Conservation (phyloP, 1,284 basidiomycete genomes). For the Lentinula novae-zelandiae region DNA sequence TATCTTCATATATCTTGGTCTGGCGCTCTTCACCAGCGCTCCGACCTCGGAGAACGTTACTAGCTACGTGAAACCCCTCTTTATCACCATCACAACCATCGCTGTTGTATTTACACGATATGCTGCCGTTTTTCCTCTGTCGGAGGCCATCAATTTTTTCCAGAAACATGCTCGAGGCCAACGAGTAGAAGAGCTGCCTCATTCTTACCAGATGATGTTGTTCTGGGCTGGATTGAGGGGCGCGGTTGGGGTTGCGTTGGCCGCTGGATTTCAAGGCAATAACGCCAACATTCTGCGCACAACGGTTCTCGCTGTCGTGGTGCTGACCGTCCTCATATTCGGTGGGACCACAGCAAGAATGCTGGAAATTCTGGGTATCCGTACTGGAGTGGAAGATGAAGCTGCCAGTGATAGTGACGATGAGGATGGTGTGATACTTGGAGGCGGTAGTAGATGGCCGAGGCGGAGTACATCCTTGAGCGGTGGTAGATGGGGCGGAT, state of each 20-base stretch:
- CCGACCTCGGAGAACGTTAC: slow-evolving; percentile 69
- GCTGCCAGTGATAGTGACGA: slow-evolving; percentile 80
- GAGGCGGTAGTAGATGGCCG: slow-evolving; percentile 22
- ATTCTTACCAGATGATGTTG: slow-evolving; percentile 97
- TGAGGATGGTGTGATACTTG: slow-evolving; percentile 44
- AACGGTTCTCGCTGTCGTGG: slow-evolving; percentile 94
- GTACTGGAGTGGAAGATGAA: slow-evolving; percentile 94
- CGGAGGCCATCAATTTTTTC: slow-evolving; percentile 92
- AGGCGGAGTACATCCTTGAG: slow-evolving; percentile 15
- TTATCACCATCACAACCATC: slow-evolving; percentile 87
- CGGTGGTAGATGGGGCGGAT: slow-evolving; percentile 37
- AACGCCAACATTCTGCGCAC: slow-evolving; percentile 90
- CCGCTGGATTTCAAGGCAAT: slow-evolving; percentile 90
- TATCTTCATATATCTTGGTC: slow-evolving; percentile 98
- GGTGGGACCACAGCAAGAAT: slow-evolving; percentile 96
- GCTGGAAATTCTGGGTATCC: slow-evolving; percentile 96
- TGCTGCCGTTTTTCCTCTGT: slow-evolving; percentile 95
- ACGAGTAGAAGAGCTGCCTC: slow-evolving; percentile 83
- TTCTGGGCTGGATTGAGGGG: slow-evolving; percentile 98
- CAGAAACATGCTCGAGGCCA: slow-evolving; percentile 80
- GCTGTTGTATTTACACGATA: slow-evolving; percentile 95
- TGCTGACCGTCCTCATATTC: slow-evolving; percentile 93
- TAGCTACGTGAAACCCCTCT: slow-evolving; percentile 92
- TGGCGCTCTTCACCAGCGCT: slow-evolving; percentile 89
- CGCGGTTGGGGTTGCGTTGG: slow-evolving; percentile 95